Percentiles rank a stretch among this genome's conserved stretches.
Evolutionary conservation across 352 stramenopile species (phyloP).

Genomic region (Phytophthora ramorum): DNA sequence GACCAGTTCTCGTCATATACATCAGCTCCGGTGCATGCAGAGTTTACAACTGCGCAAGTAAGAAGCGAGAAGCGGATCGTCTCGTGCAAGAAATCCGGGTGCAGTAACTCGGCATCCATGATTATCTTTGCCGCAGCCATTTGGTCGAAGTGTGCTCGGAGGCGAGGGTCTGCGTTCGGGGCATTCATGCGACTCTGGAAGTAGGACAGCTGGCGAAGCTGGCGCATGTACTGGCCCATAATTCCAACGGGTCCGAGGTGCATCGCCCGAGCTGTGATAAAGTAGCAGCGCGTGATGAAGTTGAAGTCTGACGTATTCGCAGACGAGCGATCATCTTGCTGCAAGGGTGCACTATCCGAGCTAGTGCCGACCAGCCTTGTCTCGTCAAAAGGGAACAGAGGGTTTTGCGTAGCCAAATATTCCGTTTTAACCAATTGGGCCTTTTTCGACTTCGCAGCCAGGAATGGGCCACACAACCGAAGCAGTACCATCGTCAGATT

Average conservation of each 20-base stretch:
- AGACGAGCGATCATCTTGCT: conserved; percentile 35
- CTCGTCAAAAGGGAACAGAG: conserved; percentile 69
- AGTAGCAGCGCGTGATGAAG: conserved; percentile 98
- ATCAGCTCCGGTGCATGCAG: conserved; percentile 47
- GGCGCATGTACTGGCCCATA: conserved; percentile 83
- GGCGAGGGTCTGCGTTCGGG: conserved; percentile 61
- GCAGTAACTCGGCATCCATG: conserved; percentile 79
- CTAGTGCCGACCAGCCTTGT: conserved; percentile 55
- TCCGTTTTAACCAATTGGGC: conserved; percentile 69
- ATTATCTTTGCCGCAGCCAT: conserved; percentile 79
- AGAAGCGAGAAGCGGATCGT: conserved; percentile 78
- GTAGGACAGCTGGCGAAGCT: conserved; percentile 93
- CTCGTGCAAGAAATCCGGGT: conserved; percentile 82
- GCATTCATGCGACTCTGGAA: conserved; percentile 85
- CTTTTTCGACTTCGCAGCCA: conserved; percentile 83
- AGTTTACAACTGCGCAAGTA: conserved; percentile 65
- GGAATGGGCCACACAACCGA: conserved; percentile 81
- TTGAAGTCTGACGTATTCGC: conserved; percentile 80
- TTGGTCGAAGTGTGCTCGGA: conserved; percentile 80
- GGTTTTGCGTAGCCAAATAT: conserved; percentile 59
- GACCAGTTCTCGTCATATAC: conserved; percentile 21
- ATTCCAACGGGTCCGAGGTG: conserved; percentile 92
- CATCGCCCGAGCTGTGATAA: conserved; percentile 92
- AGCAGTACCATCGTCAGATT: conserved; percentile 85
- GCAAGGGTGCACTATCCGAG: conserved; percentile 8